These are phyloP conservation scores for Mycena galericulata DNA, from an alignment of 768 basidiomycete genomes.

Conservation along the genomic window DNA sequence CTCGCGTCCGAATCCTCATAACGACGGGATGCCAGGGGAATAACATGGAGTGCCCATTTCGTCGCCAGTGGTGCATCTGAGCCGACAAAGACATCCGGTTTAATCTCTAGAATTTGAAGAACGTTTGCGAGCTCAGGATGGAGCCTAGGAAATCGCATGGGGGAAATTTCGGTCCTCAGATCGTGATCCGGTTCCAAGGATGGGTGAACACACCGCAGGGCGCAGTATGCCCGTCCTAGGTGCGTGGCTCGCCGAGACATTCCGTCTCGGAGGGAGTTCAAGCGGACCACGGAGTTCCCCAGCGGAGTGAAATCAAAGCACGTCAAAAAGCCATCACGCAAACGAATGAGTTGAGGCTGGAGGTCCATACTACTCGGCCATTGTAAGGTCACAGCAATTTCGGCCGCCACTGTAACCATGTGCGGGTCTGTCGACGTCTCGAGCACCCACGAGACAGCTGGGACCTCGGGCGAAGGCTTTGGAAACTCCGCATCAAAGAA, in stretches of 20 bases:
- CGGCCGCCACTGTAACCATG: background rate
- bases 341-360: background rate
- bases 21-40: background rate
- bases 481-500: background rate
- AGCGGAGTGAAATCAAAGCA: constrained; percentile 9
- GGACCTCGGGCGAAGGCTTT: background rate
- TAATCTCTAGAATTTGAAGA: background rate
- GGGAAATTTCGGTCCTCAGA: background rate
- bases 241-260: background rate
- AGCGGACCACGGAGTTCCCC: background rate
- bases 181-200: background rate
- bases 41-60: constrained; percentile 2
- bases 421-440: constrained; percentile 5
- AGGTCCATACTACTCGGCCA: background rate
- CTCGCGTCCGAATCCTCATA: background rate
- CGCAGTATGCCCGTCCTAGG: background rate
- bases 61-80: background rate
- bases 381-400: background rate
- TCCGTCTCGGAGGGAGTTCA: background rate
- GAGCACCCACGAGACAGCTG: background rate
- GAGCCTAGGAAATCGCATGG: background rate
- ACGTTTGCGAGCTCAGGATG: background rate
- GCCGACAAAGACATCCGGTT: background rate
- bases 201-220: background rate
- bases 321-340: background rate